A percentile compares a stretch with the other conserved stretches of the same genome.
These are phyloP conservation scores for Polyporus tsugae DNA, from an alignment of 1,284 basidiomycete species.

Conservation along the genomic window DNA sequence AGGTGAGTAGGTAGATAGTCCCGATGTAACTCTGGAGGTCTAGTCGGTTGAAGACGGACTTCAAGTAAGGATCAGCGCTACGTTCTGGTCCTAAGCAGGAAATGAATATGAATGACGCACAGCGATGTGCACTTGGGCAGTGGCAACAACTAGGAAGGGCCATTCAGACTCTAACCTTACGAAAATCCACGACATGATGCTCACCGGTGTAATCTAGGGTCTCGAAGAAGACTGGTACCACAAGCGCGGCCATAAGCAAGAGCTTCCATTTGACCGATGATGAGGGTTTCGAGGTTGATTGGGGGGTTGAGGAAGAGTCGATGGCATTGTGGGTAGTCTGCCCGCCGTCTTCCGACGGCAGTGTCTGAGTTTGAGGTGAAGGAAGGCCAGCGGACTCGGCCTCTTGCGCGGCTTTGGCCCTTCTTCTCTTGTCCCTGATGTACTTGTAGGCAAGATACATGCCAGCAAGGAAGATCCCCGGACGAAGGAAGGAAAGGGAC, in stretches of 20 bases:
- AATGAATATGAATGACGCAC: constrained; percentile 38
- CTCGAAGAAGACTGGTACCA: constrained; percentile 43
- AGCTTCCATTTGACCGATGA: constrained; percentile 31
- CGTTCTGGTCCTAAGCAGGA: not conserved
- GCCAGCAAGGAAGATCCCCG: not conserved
- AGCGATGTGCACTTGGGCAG: constrained; percentile 59
- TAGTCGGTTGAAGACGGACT: constrained; percentile 56
- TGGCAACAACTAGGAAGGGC: constrained; percentile 54
- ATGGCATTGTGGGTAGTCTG: not conserved
- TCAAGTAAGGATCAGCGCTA: not conserved
- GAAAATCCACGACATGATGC: not conserved
- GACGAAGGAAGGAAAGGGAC: not conserved
- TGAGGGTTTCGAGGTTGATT: constrained; percentile 11
- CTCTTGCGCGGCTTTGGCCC: constrained; percentile 26
- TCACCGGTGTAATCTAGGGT: constrained; percentile 53
- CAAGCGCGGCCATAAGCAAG: constrained; percentile 37
- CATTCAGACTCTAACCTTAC: not conserved
- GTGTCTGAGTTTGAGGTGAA: not conserved
- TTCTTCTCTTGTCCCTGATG: constrained; percentile 28
- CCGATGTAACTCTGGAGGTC: constrained; percentile 55
- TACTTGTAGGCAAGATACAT: constrained; percentile 32
- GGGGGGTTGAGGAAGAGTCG: not conserved
- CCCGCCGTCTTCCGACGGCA: not conserved
- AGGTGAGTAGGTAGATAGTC: constrained; percentile 52
- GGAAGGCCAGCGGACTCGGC: constrained; percentile 7